A percentile compares a stretch with the other conserved stretches of the same genome.
Evolutionary conservation across 2,329 filamentous ascomycete genomes (phyloP).

Genomic region (Fusarium anthophilum): DNA sequence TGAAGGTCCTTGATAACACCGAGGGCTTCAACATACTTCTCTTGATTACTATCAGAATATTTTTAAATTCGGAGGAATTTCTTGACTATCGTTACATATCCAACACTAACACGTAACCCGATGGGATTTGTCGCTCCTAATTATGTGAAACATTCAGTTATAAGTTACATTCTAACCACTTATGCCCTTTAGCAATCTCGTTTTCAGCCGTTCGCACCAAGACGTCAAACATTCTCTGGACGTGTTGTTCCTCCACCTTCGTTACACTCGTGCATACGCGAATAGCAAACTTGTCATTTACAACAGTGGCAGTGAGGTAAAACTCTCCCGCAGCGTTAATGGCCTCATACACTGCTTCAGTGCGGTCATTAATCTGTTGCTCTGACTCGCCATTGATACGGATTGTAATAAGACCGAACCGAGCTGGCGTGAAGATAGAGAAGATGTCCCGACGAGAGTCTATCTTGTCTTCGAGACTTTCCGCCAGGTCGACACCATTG

Average conservation of each 20-base stretch:
- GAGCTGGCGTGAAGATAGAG: conserved; percentile 75
- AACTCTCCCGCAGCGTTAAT: conserved; percentile 80
- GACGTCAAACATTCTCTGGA: conserved; percentile 78
- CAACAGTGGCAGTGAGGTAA: conserved; percentile 81
- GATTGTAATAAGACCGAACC: conserved; percentile 83
- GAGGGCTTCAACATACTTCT: background rate
- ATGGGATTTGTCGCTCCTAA: background rate
- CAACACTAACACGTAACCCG: background rate
- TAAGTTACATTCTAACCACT: background rate
- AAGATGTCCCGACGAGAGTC: conserved; percentile 73
- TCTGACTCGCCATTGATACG: conserved; percentile 59
- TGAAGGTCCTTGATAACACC: too few relatives aligned
- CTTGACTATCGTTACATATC: background rate
- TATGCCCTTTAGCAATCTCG: conserved; percentile 19
- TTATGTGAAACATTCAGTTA: background rate
- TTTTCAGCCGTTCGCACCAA: conserved; percentile 70
- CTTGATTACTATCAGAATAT: too few relatives aligned
- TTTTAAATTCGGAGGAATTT: background rate
- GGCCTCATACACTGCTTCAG: conserved; percentile 77
- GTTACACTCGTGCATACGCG: conserved; percentile 80
- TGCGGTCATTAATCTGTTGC: conserved; percentile 71
- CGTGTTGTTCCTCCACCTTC: conserved; percentile 74
- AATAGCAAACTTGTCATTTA: conserved; percentile 80
- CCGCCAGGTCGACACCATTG: conserved; percentile 73
- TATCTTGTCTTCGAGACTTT: conserved; percentile 73